Evolutionary conservation across 768 basidiomycete genomes (phyloP).

Genomic region (Lactarius deliciosus): DNA sequence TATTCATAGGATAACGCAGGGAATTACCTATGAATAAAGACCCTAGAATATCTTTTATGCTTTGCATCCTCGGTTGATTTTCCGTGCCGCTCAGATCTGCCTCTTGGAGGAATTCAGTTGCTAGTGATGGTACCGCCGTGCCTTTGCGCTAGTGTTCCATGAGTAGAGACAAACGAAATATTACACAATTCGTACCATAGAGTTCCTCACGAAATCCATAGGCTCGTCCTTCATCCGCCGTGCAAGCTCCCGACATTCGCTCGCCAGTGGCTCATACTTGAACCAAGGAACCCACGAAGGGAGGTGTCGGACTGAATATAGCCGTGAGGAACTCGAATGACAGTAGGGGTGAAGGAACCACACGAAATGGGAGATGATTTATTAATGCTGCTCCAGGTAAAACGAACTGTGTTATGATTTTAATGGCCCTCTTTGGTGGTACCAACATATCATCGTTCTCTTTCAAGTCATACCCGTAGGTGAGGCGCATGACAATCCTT

Average conservation of each 20-base stretch:
- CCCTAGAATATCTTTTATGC: no score
- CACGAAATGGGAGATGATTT: constrained; percentile 21
- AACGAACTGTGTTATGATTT: background rate
- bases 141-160: background rate
- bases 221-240: constrained; percentile 1
- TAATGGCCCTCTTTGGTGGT: background rate
- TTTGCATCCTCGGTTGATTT: no score
- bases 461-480: constrained; percentile 15
- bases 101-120: background rate
- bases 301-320: constrained; percentile 1
- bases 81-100: background rate
- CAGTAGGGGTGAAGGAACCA: background rate
- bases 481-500: constrained; percentile 8
- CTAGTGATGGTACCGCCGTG: background rate
- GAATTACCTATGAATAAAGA: no score
- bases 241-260: background rate
- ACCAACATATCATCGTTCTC: background rate
- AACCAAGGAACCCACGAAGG: constrained; percentile 9
- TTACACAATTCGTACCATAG: background rate
- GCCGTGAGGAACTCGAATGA: background rate
- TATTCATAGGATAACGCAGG: background rate
- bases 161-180: background rate
- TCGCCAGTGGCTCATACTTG: constrained; percentile 7
- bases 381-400: constrained; percentile 7
- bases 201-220: background rate